Evolutionary conservation across 345 rosid species (phyloP).

Genomic region (Luvunga scandens): DNA sequence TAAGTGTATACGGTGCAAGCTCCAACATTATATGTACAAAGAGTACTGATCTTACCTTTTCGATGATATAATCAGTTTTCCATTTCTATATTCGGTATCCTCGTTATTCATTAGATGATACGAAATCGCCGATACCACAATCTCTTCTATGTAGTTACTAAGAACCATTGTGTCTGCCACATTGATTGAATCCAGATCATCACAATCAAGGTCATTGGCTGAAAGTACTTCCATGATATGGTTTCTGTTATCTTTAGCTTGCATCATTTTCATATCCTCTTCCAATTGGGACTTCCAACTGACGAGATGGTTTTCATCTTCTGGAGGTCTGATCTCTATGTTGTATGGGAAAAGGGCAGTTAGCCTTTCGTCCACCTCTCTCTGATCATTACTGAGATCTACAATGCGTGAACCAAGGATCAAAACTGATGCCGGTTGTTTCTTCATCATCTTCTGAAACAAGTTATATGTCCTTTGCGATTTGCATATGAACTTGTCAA

Average conservation of each 20-base stretch:
- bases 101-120: constrained; percentile 85
- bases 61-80: constrained; percentile 79
- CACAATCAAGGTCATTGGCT: constrained; percentile 82
- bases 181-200: constrained; percentile 72
- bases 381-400: constrained; percentile 40
- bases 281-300: constrained; percentile 94
- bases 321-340: constrained; percentile 85
- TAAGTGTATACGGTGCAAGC: background rate
- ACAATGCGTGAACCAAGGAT: constrained; percentile 79
- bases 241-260: constrained; percentile 83
- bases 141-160: constrained; percentile 84
- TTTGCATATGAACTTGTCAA: constrained; percentile 56
- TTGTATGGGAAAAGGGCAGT: constrained; percentile 75
- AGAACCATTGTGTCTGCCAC: constrained; percentile 66
- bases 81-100: constrained; percentile 75
- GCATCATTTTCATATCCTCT: constrained; percentile 92
- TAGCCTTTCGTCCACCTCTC: constrained; percentile 65
- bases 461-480: constrained; percentile 67
- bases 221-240: constrained; percentile 91
- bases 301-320: constrained; percentile 69
- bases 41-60: constrained; percentile 45
- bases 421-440: constrained; percentile 73
- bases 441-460: constrained; percentile 75
- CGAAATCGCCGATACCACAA: constrained; percentile 84
- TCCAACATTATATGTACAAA: background rate